Evolutionary conservation across 129 eudicot species (phyloP).

Genomic region (Heracleum sosnowskyi): DNA sequence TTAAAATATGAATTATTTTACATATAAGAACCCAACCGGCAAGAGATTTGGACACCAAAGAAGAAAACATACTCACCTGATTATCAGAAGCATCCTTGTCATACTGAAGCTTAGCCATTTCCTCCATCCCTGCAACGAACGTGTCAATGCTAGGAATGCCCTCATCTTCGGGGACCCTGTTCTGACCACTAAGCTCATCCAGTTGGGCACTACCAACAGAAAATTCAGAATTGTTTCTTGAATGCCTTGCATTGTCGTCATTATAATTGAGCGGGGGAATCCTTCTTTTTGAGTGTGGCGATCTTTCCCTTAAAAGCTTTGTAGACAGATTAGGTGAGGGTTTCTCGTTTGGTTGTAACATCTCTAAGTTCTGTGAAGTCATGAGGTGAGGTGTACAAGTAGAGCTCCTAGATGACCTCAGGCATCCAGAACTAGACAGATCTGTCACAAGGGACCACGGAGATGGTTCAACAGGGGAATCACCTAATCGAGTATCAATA

Average conservation of each 20-base stretch:
- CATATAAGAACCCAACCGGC: background rate
- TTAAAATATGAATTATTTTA: background rate
- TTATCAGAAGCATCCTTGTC: constrained; percentile 25
- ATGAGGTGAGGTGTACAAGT: constrained; percentile 52
- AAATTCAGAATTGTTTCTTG: constrained; percentile 64
- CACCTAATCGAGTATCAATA: no score
- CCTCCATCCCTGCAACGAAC: constrained; percentile 82
- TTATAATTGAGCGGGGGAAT: constrained; percentile 43
- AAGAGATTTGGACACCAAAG: background rate
- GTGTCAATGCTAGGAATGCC: constrained; percentile 75
- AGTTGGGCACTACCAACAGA: constrained; percentile 47
- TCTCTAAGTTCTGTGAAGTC: constrained; percentile 34
- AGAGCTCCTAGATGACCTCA: constrained; percentile 42
- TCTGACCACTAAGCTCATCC: constrained; percentile 37
- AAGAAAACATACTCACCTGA: constrained; percentile 32
- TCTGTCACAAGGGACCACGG: constrained; percentile 20
- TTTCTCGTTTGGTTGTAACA: constrained; percentile 29
- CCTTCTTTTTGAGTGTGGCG: constrained; percentile 41
- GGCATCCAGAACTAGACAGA: constrained; percentile 31
- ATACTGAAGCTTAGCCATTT: constrained; percentile 79
- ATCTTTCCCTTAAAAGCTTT: constrained; percentile 53
- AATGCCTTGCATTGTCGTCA: constrained; percentile 29
- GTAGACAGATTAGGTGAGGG: constrained; percentile 67
- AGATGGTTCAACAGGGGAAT: constrained; percentile 32
- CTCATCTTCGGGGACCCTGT: constrained; percentile 45